Conservation (phyloP, 306 rosid genomes). For the Boehmeria nivea region DNA sequence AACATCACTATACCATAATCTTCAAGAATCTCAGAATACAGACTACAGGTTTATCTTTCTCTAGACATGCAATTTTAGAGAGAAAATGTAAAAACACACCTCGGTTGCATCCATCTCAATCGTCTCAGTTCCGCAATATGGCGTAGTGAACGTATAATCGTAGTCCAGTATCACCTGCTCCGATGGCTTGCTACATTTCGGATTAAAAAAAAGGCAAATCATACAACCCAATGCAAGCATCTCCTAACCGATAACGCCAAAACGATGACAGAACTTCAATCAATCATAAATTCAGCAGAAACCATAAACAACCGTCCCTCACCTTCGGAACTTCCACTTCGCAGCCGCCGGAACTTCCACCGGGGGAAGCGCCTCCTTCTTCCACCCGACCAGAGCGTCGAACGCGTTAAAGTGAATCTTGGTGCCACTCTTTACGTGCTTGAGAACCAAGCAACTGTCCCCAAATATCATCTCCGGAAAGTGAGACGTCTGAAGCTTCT, state of each 20-base stretch:
- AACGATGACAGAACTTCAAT: not conserved
- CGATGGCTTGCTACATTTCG: slow-evolving; percentile 77
- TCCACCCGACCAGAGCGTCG: slow-evolving; percentile 91
- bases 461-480: slow-evolving; percentile 98
- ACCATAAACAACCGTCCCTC: not conserved
- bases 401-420: slow-evolving; percentile 79
- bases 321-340: slow-evolving; percentile 92
- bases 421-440: slow-evolving; percentile 62
- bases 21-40: not conserved
- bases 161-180: slow-evolving; percentile 84
- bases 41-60: not conserved
- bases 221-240: slow-evolving; percentile 23
- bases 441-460: slow-evolving; percentile 61
- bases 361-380: slow-evolving; percentile 88
- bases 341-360: slow-evolving; percentile 99
- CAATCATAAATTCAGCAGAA: not conserved
- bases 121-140: slow-evolving; percentile 75
- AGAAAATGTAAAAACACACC: slow-evolving; percentile 42
- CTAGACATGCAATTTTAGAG: not conserved
- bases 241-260: not conserved
- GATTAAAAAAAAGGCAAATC: slow-evolving; percentile 16
- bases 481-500: slow-evolving; percentile 75
- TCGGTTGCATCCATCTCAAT: slow-evolving; percentile 41
- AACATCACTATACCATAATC: no score
- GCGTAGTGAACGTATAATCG: slow-evolving; percentile 93